Evolutionary conservation across 1,139 yeast genomes (phyloP), one percentile per base, ranked within the genome.

Genomic region (Cylindricascospora bacillispora): DNA sequence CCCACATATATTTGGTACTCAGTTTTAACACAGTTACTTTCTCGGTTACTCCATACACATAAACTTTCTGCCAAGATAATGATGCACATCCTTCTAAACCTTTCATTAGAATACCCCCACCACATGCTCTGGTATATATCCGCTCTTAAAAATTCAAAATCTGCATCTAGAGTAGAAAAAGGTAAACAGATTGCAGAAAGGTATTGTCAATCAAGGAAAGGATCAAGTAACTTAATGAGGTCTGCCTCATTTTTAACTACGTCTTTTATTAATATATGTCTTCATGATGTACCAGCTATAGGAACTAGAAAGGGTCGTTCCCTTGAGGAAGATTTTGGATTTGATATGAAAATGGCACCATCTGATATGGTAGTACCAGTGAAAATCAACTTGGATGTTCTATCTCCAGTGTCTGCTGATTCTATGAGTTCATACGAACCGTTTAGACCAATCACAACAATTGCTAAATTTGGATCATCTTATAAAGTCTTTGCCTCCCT

Each of bases 51-150:
- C 2, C 93, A 82, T 45, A 59, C 65, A 1, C 76, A 79, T 40
- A 54, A 57, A 3, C 60, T 63, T 0, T 77, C 92, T 0, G 70
- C 67, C 24, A 64, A 62, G 2, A 56, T 76, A 13, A 62, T 89
- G 17, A 60, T 68, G 28, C 57, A 59, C 12, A 69, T 89, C 13
- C 60, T 86, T 11, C 57, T 68, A 6, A 59, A 63, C 11, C 65
- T 85, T 5, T 63, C 79, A 0, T 55, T 60, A 22, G 65, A 69
- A 19, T 89, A 83, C 49, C 95, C 97, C 0, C 67, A 71, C 19
- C 93, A 83, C 38, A 72, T 89, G 17, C 59, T 89, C 12, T 92
- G 97, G 94, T 78, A 77, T 30, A 68, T 85, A 3, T 62, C 85
- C 22, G 81, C 92, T 0, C 79, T 82, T 39, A 61, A 68, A 3